Conservation (phyloP, 345 rosid species). For the Turnera subulata region DNA sequence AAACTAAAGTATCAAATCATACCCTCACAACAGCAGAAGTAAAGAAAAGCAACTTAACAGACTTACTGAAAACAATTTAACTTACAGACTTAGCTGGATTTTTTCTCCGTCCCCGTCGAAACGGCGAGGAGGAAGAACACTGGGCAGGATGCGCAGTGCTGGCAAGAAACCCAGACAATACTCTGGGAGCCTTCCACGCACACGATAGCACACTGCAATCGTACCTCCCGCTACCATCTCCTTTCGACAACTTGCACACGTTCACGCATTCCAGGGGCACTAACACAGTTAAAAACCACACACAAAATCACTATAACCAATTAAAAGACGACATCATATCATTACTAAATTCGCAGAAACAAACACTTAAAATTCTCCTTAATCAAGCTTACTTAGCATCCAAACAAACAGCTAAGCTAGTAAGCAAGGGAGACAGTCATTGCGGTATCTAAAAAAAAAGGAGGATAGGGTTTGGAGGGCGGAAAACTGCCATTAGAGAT, state of each 20-base stretch:
- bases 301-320: neutral
- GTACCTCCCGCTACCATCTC: constrained; percentile 59
- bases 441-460: too few relatives aligned
- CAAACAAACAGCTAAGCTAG: too few relatives aligned
- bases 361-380: too few relatives aligned
- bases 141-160: constrained; percentile 64
- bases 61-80: constrained; percentile 4
- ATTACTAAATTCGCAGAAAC: neutral
- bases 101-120: constrained; percentile 24
- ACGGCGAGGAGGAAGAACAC: constrained; percentile 34
- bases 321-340: too few relatives aligned
- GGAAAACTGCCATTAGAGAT: too few relatives aligned
- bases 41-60: too few relatives aligned
- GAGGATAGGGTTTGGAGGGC: too few relatives aligned
- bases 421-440: too few relatives aligned
- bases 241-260: constrained; percentile 66
- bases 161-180: constrained; percentile 80
- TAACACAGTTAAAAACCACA: constrained; percentile 30
- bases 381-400: too few relatives aligned
- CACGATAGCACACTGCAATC: constrained; percentile 79
- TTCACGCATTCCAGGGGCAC: constrained; percentile 85
- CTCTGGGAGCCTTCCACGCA: constrained; percentile 90
- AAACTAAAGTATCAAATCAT: too few relatives aligned
- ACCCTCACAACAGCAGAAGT: too few relatives aligned
- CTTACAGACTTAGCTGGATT: constrained; percentile 47